These are phyloP conservation scores for Lentinula raphanica DNA, from an alignment of 768 basidiomycete genomes.

Conservation along the genomic window DNA sequence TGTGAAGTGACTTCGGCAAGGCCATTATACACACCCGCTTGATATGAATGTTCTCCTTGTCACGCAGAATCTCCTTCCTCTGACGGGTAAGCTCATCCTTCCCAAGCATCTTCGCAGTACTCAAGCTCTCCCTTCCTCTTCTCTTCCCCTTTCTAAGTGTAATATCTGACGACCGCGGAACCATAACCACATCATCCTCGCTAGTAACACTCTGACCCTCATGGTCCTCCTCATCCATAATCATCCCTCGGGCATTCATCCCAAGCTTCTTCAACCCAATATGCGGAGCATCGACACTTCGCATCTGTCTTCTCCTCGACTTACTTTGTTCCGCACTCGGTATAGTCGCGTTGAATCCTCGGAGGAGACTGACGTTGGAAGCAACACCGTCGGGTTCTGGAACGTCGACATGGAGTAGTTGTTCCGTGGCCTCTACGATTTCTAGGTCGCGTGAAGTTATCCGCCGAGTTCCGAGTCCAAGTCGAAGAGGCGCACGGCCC, in stretches of 20 bases:
- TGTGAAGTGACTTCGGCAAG: slow-evolving; percentile 9
- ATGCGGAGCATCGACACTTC: slow-evolving; percentile 71
- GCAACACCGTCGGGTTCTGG: slow-evolving; percentile 72
- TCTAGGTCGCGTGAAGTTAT: slow-evolving; percentile 81
- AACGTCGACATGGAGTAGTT: slow-evolving; percentile 64
- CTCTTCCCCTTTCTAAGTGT: slow-evolving; percentile 40
- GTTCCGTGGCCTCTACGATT: slow-evolving; percentile 77
- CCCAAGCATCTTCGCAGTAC: slow-evolving; percentile 65
- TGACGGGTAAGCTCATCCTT: slow-evolving; percentile 83
- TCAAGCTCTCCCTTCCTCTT: slow-evolving; percentile 61
- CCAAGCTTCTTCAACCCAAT: slow-evolving; percentile 79
- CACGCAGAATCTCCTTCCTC: slow-evolving; percentile 77
- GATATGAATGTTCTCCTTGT: slow-evolving; percentile 91
- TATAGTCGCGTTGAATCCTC: slow-evolving; percentile 93
- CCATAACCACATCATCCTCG: slow-evolving; percentile 71
- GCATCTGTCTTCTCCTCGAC: slow-evolving; percentile 68
- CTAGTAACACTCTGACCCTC: slow-evolving; percentile 62
- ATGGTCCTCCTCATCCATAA: slow-evolving; percentile 51
- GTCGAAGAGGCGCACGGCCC: slow-evolving; percentile 69
- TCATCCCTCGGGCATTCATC: slow-evolving; percentile 69
- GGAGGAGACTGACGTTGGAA: slow-evolving; percentile 71
- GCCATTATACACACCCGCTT: slow-evolving; percentile 56
- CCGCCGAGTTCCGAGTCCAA: slow-evolving; percentile 59
- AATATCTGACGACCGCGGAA: slow-evolving; percentile 37
- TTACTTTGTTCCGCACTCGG: slow-evolving; percentile 82